Evolutionary conservation across 805 yeast genomes (phyloP).

Genomic region (Candida krabiensis): DNA sequence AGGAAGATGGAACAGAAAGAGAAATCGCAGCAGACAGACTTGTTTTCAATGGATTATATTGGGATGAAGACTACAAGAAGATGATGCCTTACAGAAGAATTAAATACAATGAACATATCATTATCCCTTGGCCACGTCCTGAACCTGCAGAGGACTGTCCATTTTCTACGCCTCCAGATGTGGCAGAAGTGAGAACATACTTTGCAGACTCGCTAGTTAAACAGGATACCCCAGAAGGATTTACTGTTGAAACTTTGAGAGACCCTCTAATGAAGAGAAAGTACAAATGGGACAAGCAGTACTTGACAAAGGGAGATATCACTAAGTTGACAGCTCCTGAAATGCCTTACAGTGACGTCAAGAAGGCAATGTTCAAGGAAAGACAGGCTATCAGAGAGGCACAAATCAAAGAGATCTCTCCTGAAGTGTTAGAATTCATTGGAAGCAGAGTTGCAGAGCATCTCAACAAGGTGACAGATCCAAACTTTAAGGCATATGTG

Average conservation of each 20-base stretch:
- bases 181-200: constrained; percentile 70
- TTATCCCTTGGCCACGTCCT: constrained; percentile 91
- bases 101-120: constrained; percentile 62
- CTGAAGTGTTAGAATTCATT: constrained; percentile 44
- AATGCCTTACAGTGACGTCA: constrained; percentile 72
- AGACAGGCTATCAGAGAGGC: constrained; percentile 45
- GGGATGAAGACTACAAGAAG: constrained; percentile 68
- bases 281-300: constrained; percentile 54
- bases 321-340: constrained; percentile 63
- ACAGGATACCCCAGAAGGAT: constrained; percentile 68
- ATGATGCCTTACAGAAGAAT: constrained; percentile 80
- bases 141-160: constrained; percentile 54
- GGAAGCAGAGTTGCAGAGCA: constrained; percentile 41
- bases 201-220: constrained; percentile 66
- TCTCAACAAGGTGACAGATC: constrained; percentile 33
- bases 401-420: constrained; percentile 37
- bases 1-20: constrained; percentile 59
- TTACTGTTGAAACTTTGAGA: constrained; percentile 57
- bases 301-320: constrained; percentile 59
- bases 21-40: constrained; percentile 81
- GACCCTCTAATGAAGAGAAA: constrained; percentile 65
- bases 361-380: constrained; percentile 61
- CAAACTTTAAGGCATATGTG: constrained; percentile 31
- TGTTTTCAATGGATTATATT: constrained; percentile 66
- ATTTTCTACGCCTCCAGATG: constrained; percentile 55